phyloP scores from a whole-genome alignment of 2,329 filamentous ascomycete genomes.

The Pseudocercospora crystallina region DNA sequence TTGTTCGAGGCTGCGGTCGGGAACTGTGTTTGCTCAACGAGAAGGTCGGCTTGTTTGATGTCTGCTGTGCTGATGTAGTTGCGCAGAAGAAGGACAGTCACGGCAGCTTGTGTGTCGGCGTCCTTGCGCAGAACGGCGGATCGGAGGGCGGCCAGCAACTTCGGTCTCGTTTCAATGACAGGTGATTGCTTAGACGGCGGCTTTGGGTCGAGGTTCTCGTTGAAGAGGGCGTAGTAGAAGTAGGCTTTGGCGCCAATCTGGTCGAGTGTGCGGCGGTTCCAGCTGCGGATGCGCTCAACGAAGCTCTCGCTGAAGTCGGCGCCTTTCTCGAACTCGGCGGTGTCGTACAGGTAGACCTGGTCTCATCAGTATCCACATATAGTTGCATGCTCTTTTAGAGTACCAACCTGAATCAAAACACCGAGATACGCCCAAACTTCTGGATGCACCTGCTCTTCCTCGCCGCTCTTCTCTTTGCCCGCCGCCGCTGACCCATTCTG shows the following conservation, averaged over 20 bases:
- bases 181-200: constrained; percentile 87
- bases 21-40: constrained; percentile 94
- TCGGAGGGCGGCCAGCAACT: constrained; percentile 81
- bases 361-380: constrained; percentile 38
- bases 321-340: constrained; percentile 75
- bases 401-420: constrained; percentile 36
- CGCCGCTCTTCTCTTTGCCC: constrained; percentile 23
- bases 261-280: constrained; percentile 93
- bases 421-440: constrained; percentile 41
- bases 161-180: constrained; percentile 81
- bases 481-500: constrained; percentile 19
- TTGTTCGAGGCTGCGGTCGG: constrained; percentile 94
- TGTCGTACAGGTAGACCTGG: constrained; percentile 86
- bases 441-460: constrained; percentile 33
- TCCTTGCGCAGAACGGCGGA: constrained; percentile 97
- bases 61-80: constrained; percentile 96
- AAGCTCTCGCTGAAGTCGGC: constrained; percentile 81
- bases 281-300: constrained; percentile 77
- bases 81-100: constrained; percentile 90
- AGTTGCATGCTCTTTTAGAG: neutral
- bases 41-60: constrained; percentile 91
- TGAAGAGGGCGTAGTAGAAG: constrained; percentile 96
- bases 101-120: constrained; percentile 92
- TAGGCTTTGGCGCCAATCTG: constrained; percentile 93
- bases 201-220: constrained; percentile 82